Conservation (phyloP, 163 green algal species). For the Botryococcus braunii region DNA sequence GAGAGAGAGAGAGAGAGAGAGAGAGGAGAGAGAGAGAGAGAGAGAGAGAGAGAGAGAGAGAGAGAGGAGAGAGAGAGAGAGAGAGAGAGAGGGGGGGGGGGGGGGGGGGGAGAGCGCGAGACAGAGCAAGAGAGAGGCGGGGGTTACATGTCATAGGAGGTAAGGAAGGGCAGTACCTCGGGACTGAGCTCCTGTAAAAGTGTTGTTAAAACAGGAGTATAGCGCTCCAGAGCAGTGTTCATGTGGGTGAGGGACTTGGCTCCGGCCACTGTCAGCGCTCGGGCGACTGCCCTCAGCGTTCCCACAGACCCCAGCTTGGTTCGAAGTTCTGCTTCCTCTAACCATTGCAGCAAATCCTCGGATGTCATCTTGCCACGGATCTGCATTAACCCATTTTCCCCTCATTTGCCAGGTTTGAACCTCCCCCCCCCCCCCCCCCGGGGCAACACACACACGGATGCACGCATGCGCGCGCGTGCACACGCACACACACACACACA, state of each 20-base stretch:
- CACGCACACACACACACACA: too few relatives aligned
- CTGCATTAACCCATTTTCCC: too few relatives aligned
- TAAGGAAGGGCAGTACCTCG: slow-evolving; percentile 12
- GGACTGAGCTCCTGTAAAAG: slow-evolving; percentile 24
- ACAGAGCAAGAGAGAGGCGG: slow-evolving; percentile 3
- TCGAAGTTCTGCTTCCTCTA: slow-evolving; percentile 14
- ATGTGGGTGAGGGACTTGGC: slow-evolving; percentile 73
- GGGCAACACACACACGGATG: too few relatives aligned
- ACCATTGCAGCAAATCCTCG: slow-evolving; percentile 25
- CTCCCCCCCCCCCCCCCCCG: too few relatives aligned
- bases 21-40: too few relatives aligned
- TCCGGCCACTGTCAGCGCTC: slow-evolving; percentile 48
- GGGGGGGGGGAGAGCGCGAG: slow-evolving; percentile 3
- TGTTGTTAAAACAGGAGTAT: slow-evolving; percentile 31
- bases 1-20: too few relatives aligned
- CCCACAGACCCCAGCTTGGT: slow-evolving; percentile 19
- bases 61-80: too few relatives aligned
- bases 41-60: background rate
- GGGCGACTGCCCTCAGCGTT: slow-evolving; percentile 21
- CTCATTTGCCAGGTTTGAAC: too few relatives aligned
- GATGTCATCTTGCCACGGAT: slow-evolving; percentile 22
- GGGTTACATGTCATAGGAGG: background rate
- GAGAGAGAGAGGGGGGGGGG: too few relatives aligned
- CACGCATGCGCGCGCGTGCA: too few relatives aligned
- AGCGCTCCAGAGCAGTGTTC: slow-evolving; percentile 63